These are phyloP conservation scores for Kwoniella newhampshirensis DNA, from an alignment of 768 basidiomycete species.

Conservation along the genomic window DNA sequence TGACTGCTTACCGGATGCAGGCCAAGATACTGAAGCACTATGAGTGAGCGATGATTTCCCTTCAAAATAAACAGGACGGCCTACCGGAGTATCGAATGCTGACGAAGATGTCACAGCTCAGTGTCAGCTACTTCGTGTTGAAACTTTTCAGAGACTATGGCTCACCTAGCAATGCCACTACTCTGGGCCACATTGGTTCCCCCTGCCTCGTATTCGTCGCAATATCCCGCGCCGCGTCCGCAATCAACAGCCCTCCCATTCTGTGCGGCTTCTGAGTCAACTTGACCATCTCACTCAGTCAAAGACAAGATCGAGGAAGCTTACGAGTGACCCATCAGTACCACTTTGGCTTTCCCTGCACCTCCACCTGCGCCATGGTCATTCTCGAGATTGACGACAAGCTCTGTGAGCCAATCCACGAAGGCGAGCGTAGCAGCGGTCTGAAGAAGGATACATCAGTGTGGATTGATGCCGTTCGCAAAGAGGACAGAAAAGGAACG, in stretches of 20 bases:
- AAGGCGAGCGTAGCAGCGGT: conserved; percentile 78
- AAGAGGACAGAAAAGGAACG: not conserved
- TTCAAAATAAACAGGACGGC: too few relatives aligned
- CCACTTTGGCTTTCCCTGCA: conserved; percentile 63
- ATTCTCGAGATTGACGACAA: conserved; percentile 81
- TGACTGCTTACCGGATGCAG: conserved; percentile 63
- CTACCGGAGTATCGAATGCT: conserved; percentile 87
- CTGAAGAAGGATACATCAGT: conserved; percentile 54
- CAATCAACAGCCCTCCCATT: conserved; percentile 88
- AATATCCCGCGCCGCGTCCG: conserved; percentile 77
- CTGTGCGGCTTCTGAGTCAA: too few relatives aligned
- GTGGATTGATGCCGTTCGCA: not conserved
- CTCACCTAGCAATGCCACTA: conserved; percentile 62
- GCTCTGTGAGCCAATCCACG: conserved; percentile 87
- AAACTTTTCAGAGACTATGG: not conserved
- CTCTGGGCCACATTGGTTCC: conserved; percentile 80
- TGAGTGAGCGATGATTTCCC: too few relatives aligned
- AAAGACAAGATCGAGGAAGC: conserved; percentile 2
- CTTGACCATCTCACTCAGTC: not conserved
- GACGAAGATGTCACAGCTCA: conserved; percentile 55
- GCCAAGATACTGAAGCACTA: conserved; percentile 68
- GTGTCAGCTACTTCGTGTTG: not conserved
- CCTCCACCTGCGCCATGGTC: conserved; percentile 68
- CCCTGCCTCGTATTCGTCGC: conserved; percentile 64
- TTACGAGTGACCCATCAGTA: conserved; percentile 75